These are phyloP conservation scores for Suhomyces faveliae DNA, from an alignment of 805 yeast genomes.

Conservation along the genomic window DNA sequence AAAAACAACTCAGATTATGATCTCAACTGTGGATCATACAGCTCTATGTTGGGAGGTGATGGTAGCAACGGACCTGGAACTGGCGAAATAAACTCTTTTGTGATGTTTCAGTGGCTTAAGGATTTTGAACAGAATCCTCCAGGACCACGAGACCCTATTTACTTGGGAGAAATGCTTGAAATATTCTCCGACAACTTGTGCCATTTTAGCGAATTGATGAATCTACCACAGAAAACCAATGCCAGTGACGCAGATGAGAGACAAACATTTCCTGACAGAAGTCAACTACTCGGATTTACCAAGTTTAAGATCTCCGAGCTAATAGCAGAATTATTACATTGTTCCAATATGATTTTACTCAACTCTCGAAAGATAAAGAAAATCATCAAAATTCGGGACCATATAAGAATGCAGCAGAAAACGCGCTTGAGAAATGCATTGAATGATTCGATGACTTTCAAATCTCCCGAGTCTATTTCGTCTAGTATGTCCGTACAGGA, in stretches of 20 bases:
- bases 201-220: slow-evolving; percentile 62
- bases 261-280: slow-evolving; percentile 3
- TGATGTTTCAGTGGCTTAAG: slow-evolving; percentile 45
- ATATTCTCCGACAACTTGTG: slow-evolving; percentile 76
- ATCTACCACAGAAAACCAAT: slow-evolving; percentile 6
- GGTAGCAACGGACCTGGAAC: slow-evolving; percentile 18
- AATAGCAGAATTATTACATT: slow-evolving; percentile 90
- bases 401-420: slow-evolving; percentile 46
- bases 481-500: slow-evolving; percentile 15
- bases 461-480: slow-evolving; percentile 6
- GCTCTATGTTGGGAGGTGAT: slow-evolving; percentile 48
- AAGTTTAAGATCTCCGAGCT: slow-evolving; percentile 87
- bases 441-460: slow-evolving; percentile 18
- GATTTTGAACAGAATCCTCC: slow-evolving; percentile 86
- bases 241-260: not conserved
- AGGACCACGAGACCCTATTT: slow-evolving; percentile 86
- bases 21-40: slow-evolving; percentile 76
- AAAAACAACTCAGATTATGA: slow-evolving; percentile 97
- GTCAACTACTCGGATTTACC: slow-evolving; percentile 77
- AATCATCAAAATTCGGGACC: slow-evolving; percentile 67
- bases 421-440: slow-evolving; percentile 47
- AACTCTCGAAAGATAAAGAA: slow-evolving; percentile 74
- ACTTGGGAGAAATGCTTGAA: slow-evolving; percentile 79
- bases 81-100: slow-evolving; percentile 39
- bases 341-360: slow-evolving; percentile 93